Evolutionary conservation across 352 stramenopile species (phyloP), one percentile per base, ranked within the genome.

Genomic region (Phytophthora idaei): DNA sequence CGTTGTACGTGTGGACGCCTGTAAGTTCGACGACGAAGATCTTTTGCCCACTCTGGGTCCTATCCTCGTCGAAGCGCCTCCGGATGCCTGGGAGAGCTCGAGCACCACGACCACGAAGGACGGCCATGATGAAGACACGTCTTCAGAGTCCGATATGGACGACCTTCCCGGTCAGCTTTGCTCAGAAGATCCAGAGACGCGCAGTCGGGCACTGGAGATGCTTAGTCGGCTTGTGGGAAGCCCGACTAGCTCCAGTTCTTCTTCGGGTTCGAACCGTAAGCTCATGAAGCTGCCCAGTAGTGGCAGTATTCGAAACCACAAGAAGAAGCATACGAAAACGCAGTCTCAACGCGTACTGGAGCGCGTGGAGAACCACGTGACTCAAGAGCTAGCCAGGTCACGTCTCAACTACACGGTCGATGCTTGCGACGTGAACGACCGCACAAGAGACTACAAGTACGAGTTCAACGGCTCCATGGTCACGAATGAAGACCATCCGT

Each of bases 11-110:
- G 77, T 86, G 7, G 77, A 89, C 61, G 36, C 63, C 11, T 86
- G 80, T 44, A 67, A 70, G 32, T 86, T 83, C 47, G 80, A 84
- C 25, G 75, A 86, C 50, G 75, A 83, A 28, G 73, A 85, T 29
- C 39, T 84, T 2, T n/a, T 81, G 8, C 46, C 69, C 5, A 77
- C 72, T 1, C 49, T 85, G 6, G 77, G 75, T 0, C 73, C 77
- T 0, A 61, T 78, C 21, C 57, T 89, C 21, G 59, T 89, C 5
- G 64, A 71, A 57, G 44, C 67, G 5, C 64, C 83, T 34, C 69
- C 83, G 3, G 69, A 67, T 41, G 67, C 68, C 32, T 90, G 82
- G 78, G 34, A 71, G 14, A 67, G 29, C 17, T 69, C 42, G 0
- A 65, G 31, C 4, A 57, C 59, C 1, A 49, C 67, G 21, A 48